A percentile compares a stretch with the other conserved stretches of the same genome.
Conservation (phyloP, 176 grass and related monocot species). For the Oryza coarctata region DNA sequence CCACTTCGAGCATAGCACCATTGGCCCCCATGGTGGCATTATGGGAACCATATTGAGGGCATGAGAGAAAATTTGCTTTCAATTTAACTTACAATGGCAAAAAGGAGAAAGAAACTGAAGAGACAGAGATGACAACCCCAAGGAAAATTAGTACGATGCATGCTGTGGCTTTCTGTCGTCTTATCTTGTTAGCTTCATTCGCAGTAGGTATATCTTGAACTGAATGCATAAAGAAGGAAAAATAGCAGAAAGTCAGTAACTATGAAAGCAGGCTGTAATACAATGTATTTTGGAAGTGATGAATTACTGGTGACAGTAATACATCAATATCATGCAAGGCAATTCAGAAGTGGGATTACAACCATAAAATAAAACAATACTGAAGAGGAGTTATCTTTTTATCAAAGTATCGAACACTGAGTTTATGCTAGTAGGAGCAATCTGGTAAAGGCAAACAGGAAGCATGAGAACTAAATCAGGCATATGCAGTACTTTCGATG, state of each 20-base stretch:
- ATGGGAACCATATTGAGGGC: slow-evolving; percentile 7
- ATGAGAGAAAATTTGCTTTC: background rate
- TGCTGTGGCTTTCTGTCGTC: slow-evolving; percentile 57
- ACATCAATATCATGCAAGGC: slow-evolving; percentile 4
- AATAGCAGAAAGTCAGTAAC: background rate
- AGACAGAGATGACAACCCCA: slow-evolving; percentile 51
- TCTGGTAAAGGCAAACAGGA: background rate
- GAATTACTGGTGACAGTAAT: background rate
- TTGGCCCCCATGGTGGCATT: background rate
- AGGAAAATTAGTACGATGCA: slow-evolving; percentile 53
- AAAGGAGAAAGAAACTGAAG: slow-evolving; percentile 51
- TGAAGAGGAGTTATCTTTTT: background rate
- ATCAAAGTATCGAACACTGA: background rate
- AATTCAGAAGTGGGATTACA: slow-evolving; percentile 14
- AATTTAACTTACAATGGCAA: slow-evolving; percentile 64
- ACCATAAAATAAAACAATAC: background rate
- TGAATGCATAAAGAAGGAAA: background rate
- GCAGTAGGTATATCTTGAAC: slow-evolving; percentile 29
- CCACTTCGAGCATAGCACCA: no score
- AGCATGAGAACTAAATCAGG: background rate
- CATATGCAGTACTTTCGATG: background rate
- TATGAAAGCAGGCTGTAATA: slow-evolving; percentile 8
- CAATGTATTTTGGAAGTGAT: background rate
- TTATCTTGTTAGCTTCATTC: slow-evolving; percentile 33
- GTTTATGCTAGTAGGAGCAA: background rate